Base-by-base conservation (phyloP, 257 asterid species). In the Salvia rosmarinus region DNA sequence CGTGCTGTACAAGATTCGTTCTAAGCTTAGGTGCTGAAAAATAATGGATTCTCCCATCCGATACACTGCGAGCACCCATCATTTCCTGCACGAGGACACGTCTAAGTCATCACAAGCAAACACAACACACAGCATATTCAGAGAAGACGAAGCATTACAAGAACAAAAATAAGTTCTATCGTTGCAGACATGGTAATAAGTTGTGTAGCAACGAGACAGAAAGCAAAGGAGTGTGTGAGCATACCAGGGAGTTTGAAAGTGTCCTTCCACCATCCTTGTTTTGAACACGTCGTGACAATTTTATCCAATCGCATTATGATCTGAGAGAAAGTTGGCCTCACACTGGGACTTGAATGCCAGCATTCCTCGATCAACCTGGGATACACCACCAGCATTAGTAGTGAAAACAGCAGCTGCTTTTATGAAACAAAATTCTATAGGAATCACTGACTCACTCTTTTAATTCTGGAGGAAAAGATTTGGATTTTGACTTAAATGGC, bases 221-320 rank as follows among this genome's bases (percentile, higher is more conserved):
- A 50, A 12, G 12, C 5, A 57, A 43, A 64, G 13, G 12, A 46
- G 9, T 23, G 39, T n/a, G 28, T 5, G 57, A 39, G 54, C 71
- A 34, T 89, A 93, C 99, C 99, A 95, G 19, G 97, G 68, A 91
- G 93, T 77, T 88, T 95, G 84, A 95, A 88, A 51, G 99, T 84
- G 80, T 95, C 99, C 78, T 95, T 95, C 97, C 97, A 91, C 96
- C 98, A 89, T 73, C 98, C 98, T 56, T 91, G 92, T 75, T 87
- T 95, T 9, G 96, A 74, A 77, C 98, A 83, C 76, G 79, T 85
- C 59, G 68, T 62, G 35, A 87, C 87, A 52, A 91, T 95, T 75
- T 70, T 91, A 71, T 91, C 89, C 83, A 90, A 61, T 34, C 97
- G 86, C 14, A 79, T 47, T 57, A 95, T 89, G 80, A 91, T 84